These are phyloP conservation scores for Blastobotrys ciferrii DNA, from an alignment of 1,139 yeast species.

Conservation along the genomic window DNA sequence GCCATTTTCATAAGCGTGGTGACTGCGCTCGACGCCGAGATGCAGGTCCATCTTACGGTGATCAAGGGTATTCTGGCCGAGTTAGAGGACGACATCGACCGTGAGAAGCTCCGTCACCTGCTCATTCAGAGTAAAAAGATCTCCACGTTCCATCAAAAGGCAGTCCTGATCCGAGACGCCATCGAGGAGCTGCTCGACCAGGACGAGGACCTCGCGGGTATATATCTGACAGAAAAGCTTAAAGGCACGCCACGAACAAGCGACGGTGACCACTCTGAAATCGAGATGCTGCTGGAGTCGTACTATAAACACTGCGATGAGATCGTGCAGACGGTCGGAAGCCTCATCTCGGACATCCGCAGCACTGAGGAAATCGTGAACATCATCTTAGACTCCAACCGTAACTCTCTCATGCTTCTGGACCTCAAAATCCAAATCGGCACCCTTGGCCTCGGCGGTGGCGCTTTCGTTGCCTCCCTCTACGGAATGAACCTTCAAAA, in stretches of 20 bases:
- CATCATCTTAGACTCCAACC: conserved; percentile 88
- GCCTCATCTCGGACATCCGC: conserved; percentile 76
- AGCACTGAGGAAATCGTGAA: conserved; percentile 96
- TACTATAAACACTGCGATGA: conserved; percentile 96
- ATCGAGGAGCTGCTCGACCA: conserved; percentile 85
- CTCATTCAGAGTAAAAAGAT: conserved; percentile 79
- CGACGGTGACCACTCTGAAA: conserved; percentile 61
- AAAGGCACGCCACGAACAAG: conserved; percentile 34
- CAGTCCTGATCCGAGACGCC: conserved; percentile 76
- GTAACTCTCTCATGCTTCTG: conserved; percentile 89
- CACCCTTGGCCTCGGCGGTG: conserved; percentile 83
- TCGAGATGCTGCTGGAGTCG: conserved; percentile 88
- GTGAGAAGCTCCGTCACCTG: conserved; percentile 75
- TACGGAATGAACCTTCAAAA: conserved; percentile 97
- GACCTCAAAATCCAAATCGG: conserved; percentile 87
- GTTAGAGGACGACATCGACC: conserved; percentile 79
- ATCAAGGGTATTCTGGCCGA: conserved; percentile 80
- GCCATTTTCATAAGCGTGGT: conserved; percentile 82
- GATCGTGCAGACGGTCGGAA: conserved; percentile 89
- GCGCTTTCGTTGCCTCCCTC: conserved; percentile 76
- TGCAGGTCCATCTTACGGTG: conserved; percentile 66
- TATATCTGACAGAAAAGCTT: conserved; percentile 64
- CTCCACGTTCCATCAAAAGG: conserved; percentile 79
- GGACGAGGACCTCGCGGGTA: conserved; percentile 85
- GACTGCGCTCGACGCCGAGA: conserved; percentile 79